These are phyloP conservation scores for Carnegiea gigantea DNA, from an alignment of 179 eudicot species.

Conservation along the genomic window DNA sequence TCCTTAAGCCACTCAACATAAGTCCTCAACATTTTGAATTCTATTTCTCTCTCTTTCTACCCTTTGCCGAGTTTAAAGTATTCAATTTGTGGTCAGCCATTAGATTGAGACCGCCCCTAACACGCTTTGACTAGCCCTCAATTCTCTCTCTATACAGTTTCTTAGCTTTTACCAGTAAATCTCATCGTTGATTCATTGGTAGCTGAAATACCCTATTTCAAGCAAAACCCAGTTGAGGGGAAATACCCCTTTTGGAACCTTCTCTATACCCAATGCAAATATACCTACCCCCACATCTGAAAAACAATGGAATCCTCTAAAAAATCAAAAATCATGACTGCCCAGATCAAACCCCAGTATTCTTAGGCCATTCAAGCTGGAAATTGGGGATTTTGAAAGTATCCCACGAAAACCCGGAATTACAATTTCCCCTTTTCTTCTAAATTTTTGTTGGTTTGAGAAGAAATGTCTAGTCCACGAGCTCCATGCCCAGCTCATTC, in stretches of 20 bases:
- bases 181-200: neutral
- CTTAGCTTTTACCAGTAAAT: neutral
- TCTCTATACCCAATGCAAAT: neutral
- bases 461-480: slow-evolving; percentile 30
- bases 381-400: neutral
- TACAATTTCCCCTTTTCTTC: neutral
- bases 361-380: neutral
- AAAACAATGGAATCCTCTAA: neutral
- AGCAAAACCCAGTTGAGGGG: slow-evolving; percentile 21
- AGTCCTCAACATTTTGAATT: neutral
- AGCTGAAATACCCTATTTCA: neutral
- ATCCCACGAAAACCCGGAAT: neutral
- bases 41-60: neutral
- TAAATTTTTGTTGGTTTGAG: neutral
- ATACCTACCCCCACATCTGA: neutral
- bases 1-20: neutral
- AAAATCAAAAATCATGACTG: slow-evolving; percentile 15
- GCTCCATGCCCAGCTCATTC: slow-evolving; percentile 55
- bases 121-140: slow-evolving; percentile 12
- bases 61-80: neutral
- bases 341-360: slow-evolving; percentile 26
- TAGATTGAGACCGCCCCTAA: neutral
- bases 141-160: neutral
- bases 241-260: neutral
- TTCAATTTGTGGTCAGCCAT: neutral